Evolutionary conservation across 768 basidiomycete genomes (phyloP).

Genomic region (Russula ochroleuca): DNA sequence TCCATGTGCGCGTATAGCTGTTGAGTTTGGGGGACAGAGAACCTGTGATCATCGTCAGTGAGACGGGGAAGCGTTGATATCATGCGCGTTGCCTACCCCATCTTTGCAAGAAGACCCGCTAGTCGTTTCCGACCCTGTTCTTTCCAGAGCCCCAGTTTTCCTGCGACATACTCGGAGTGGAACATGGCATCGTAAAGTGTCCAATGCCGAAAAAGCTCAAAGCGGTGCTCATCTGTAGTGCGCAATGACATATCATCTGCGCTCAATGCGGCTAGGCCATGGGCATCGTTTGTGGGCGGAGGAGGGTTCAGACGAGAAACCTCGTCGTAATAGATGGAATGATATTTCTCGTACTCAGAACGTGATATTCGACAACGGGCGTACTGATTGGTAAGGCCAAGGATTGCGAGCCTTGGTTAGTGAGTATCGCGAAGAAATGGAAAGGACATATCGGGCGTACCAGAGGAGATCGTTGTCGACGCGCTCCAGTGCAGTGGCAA

Average conservation of each 20-base stretch:
- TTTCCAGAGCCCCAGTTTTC: slow-evolving; percentile 94
- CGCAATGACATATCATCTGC: slow-evolving; percentile 85
- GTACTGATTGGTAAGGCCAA: slow-evolving; percentile 93
- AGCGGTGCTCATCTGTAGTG: slow-evolving; percentile 83
- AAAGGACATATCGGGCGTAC: slow-evolving; percentile 41
- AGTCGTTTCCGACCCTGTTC: slow-evolving; percentile 86
- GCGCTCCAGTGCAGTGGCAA: slow-evolving; percentile 86
- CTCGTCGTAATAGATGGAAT: slow-evolving; percentile 81
- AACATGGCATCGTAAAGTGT: slow-evolving; percentile 97
- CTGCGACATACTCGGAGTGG: slow-evolving; percentile 94
- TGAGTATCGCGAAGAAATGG: neutral
- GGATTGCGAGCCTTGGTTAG: slow-evolving; percentile 73
- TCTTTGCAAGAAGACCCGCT: slow-evolving; percentile 92
- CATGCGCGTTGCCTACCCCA: slow-evolving; percentile 64
- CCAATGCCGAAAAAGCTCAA: slow-evolving; percentile 96
- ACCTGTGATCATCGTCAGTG: slow-evolving; percentile 44
- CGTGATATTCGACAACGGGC: slow-evolving; percentile 83
- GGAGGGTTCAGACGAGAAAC: slow-evolving; percentile 85
- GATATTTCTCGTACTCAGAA: slow-evolving; percentile 75
- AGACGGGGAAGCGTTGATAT: neutral
- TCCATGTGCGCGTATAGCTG: slow-evolving; percentile 96
- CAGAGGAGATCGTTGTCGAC: slow-evolving; percentile 93
- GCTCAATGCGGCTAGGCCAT: slow-evolving; percentile 49
- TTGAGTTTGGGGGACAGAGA: slow-evolving; percentile 91
- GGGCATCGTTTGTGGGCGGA: slow-evolving; percentile 40